A percentile compares a stretch with the other conserved stretches of the same genome.
These are phyloP conservation scores for Mollisia scopiformis DNA, from an alignment of 2,329 filamentous ascomycete species.

Conservation along the genomic window DNA sequence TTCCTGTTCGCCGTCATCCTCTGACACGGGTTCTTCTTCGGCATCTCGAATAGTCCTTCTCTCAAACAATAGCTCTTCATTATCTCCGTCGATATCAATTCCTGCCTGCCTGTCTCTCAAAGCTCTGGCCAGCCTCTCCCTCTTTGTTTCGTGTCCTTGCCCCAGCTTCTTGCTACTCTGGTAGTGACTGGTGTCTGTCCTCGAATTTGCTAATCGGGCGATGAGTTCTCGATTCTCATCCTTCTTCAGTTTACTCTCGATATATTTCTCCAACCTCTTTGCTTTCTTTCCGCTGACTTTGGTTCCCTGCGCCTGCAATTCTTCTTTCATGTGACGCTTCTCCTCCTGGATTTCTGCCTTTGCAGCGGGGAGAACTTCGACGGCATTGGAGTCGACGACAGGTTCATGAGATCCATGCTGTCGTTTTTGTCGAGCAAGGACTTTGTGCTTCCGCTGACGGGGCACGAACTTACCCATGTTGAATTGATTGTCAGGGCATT, in stretches of 20 bases:
- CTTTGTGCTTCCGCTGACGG: slow-evolving; percentile 69
- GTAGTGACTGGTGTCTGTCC: slow-evolving; percentile 81
- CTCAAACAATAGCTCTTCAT: slow-evolving; percentile 57
- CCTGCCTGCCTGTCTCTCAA: slow-evolving; percentile 68
- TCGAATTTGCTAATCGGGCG: slow-evolving; percentile 77
- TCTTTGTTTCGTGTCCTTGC: slow-evolving; percentile 70
- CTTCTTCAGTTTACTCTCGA: slow-evolving; percentile 90
- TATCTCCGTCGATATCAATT: slow-evolving; percentile 43
- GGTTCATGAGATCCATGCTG: slow-evolving; percentile 42
- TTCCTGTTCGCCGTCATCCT: slow-evolving; percentile 23
- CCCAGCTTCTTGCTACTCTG: slow-evolving; percentile 79
- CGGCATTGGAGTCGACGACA: slow-evolving; percentile 54
- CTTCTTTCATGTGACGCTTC: slow-evolving; percentile 57
- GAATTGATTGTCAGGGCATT: slow-evolving; percentile 5
- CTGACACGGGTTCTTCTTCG: slow-evolving; percentile 35
- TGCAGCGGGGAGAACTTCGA: slow-evolving; percentile 52
- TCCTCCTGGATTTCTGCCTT: slow-evolving; percentile 53
- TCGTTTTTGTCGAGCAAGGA: slow-evolving; percentile 64
- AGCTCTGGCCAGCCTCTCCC: slow-evolving; percentile 66
- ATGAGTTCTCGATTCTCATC: slow-evolving; percentile 87
- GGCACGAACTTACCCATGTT: slow-evolving; percentile 55
- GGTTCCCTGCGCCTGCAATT: slow-evolving; percentile 52
- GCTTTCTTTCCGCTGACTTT: slow-evolving; percentile 68
- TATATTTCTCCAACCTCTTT: slow-evolving; percentile 69
- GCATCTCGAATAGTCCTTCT: slow-evolving; percentile 36